Evolutionary conservation across 768 basidiomycete genomes (phyloP), one percentile per base, ranked within the genome.

Genomic region (Guyanaporus albipodus): DNA sequence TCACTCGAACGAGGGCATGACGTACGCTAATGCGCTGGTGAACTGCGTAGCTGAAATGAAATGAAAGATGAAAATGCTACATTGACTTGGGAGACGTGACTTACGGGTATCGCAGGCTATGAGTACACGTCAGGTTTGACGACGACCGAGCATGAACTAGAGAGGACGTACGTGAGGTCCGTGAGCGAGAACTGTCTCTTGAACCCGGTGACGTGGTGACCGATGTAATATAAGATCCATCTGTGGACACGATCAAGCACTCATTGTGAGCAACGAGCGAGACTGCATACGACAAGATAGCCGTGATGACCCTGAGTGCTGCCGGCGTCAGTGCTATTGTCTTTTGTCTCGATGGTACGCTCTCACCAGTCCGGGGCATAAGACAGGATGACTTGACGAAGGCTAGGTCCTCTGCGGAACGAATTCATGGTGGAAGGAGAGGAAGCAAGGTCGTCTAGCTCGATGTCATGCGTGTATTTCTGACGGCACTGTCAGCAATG

Each of bases 321-420:
- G 18, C 6, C 3, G 8, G 9, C 27, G n/a, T 52, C 39, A 52
- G 42, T 27, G 34, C 6, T 18, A 19, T 15, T 21, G 26, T 12
- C 28, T 11, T 14, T 29, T 14, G 28, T 14, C 5, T 2, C 11
- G 28, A 29, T n/a, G 15, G 10, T 6, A 29, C 3, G 28, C 28
- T 11, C 78, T 57, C 59, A 87, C 87, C 88, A 91, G 60, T 91
- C 88, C 0, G 83, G 82, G 11, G 78, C 74, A 67, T 90, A 89
- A 0, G 84, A 84, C 8, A 73, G 19, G 26, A 57, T 2, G 39
- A 53, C 42, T 24, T 49, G 55, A 17, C 54, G 49, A 19, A 67
- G 48, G 23, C 48, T 44, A 9, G 54, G 63, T 0, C 36, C 43
- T 41, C 32, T 58, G 38, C 38, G 47, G n/a, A 46, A 51, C 2